These are phyloP conservation scores for Boletales sp. DNA, from an alignment of 768 basidiomycete genomes.

Conservation along the genomic window DNA sequence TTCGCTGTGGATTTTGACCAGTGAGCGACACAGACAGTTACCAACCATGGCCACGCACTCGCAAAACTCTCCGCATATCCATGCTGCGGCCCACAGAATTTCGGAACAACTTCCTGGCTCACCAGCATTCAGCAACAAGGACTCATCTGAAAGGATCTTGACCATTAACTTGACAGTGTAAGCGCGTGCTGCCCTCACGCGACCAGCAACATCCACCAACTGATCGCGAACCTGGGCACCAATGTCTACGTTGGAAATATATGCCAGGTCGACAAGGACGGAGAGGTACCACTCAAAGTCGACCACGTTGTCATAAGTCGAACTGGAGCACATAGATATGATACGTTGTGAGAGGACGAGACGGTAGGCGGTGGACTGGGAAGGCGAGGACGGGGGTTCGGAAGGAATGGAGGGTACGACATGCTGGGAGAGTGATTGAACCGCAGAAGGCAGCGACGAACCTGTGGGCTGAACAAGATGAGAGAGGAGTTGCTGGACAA, in stretches of 20 bases:
- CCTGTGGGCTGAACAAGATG: conserved; percentile 70
- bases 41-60: conserved; percentile 47
- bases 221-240: conserved; percentile 78
- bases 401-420: conserved; percentile 39
- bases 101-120: conserved; percentile 78
- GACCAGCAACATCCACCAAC: conserved; percentile 80
- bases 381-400: conserved; percentile 45
- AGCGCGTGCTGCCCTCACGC: conserved; percentile 70
- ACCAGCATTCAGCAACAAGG: conserved; percentile 60
- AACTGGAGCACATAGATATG: conserved; percentile 79
- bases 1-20: conserved; percentile 46
- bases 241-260: conserved; percentile 78
- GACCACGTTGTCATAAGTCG: conserved; percentile 79
- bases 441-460: conserved; percentile 54
- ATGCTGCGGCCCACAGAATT: conserved; percentile 90
- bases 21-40: neutral
- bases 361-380: conserved; percentile 82
- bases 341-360: conserved; percentile 77
- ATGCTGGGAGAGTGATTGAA: conserved; percentile 50
- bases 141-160: conserved; percentile 75
- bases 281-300: conserved; percentile 99
- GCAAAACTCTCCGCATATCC: conserved; percentile 95
- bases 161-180: conserved; percentile 86
- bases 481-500: conserved; percentile 84
- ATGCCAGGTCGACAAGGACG: conserved; percentile 86